Evolutionary conservation across 768 basidiomycete species (phyloP), one percentile per base, ranked within the genome.

Genomic region (Termitomyces sp.): DNA sequence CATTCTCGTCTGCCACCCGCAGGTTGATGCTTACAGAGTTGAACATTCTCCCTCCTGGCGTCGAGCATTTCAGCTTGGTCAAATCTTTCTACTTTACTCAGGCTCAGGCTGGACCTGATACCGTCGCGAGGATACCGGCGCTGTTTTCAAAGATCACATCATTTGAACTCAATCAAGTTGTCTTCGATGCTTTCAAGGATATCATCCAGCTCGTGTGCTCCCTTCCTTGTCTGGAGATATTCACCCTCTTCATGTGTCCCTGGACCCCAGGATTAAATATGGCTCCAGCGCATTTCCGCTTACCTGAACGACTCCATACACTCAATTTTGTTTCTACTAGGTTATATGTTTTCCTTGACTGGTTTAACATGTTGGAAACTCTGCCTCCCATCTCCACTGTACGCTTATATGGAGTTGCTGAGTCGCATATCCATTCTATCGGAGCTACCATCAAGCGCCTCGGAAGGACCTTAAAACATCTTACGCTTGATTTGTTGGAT

Each of bases 401-500:
- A 4, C 59, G 62, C 29, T 20, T 60, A 4, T 63, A 58, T 16
- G 50, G 54, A 34, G 46, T 63, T n/a, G 53, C 37, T 2, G 59
- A 60, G 27, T 32, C 49, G 5, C 44, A 63, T 47, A 58, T 60
- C 20, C 22, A 44, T 3, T 49, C 59, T 22, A 20, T 63, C 4
- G 59, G 51, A 26, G 22, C 37, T n/a, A 26, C 54, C 16, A 52
- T 60, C 9, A 43, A 58, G 34, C 49, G 53, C 20, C 42, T 63
- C 4, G 59, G 62, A n/a, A 20, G 22, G 16, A 53, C 53, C 27
- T 46, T 63, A 16, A 51, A 58, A n/a, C 56, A 63, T 31, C 56
- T 63, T 18, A 60, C 56, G 14, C 49, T 63, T 14, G 62, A 58
- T 29, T 55, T 63, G 34, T 53, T 56, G 53, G 62, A 63, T 22